Conservation (phyloP, 1,139 yeast genomes). For the Yamadazyma triangularis region DNA sequence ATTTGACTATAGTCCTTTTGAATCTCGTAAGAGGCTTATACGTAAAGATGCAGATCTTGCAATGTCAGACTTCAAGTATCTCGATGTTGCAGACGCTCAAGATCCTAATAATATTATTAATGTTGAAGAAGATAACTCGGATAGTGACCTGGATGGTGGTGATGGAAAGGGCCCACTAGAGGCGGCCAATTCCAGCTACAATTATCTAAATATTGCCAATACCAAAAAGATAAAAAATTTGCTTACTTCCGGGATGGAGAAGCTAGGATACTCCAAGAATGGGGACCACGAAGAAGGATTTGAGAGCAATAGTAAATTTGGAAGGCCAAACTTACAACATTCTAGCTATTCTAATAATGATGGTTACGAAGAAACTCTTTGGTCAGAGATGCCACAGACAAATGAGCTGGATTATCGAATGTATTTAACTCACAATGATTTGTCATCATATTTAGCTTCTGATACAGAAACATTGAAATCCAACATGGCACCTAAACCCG, state of each 20-base stretch:
- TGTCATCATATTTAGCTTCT: constrained; percentile 1
- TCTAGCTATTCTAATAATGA: background rate
- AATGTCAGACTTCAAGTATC: constrained; percentile 8
- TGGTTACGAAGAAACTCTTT: constrained; percentile 1
- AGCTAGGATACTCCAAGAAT: constrained; percentile 19
- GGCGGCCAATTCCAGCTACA: constrained; percentile 8
- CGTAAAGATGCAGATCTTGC: constrained; percentile 3
- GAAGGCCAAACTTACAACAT: background rate
- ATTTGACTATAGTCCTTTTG: constrained; percentile 45
- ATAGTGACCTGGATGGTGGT: constrained; percentile 3
- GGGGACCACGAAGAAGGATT: constrained; percentile 4
- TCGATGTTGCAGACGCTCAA: constrained; percentile 4
- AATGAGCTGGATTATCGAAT: constrained; percentile 8
- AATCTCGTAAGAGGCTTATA: constrained; percentile 28
- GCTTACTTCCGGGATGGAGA: constrained; percentile 30
- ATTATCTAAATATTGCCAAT: constrained; percentile 16
- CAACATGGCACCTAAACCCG: background rate
- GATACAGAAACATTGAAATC: background rate
- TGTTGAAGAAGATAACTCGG: constrained; percentile 4
- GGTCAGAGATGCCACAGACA: constrained; percentile 7
- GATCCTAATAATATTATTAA: constrained; percentile 1
- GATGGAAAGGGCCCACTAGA: constrained; percentile 2
- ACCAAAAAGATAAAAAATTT: constrained; percentile 25
- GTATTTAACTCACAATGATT: constrained; percentile 9
- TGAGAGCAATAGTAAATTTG: constrained; percentile 1